phyloP scores from a whole-genome alignment of 768 basidiomycete genomes.

The Punctularia strigosozonata region DNA sequence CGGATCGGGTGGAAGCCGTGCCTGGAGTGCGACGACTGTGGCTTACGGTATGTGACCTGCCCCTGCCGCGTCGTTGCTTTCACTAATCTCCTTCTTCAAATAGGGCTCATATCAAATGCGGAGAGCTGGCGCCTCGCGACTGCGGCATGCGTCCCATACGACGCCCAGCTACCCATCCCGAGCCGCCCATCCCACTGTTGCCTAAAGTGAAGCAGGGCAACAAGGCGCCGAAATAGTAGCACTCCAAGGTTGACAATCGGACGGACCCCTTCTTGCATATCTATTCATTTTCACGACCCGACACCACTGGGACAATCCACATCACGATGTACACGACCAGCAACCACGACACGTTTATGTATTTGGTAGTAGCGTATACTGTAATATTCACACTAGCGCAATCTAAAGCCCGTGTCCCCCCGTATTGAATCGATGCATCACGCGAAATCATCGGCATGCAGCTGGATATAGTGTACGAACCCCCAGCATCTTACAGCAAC shows the following conservation, averaged over 20 bases:
- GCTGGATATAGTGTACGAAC: constrained; percentile 25
- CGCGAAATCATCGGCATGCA: constrained; percentile 24
- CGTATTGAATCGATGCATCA: no score
- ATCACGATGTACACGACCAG: no score
- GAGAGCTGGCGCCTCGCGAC: constrained; percentile 69
- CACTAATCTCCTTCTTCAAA: constrained; percentile 9
- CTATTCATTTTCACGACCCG: no score
- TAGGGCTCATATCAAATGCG: constrained; percentile 85
- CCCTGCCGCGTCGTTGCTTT: neutral
- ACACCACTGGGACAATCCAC: no score
- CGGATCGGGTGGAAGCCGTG: constrained; percentile 79
- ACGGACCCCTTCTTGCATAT: no score
- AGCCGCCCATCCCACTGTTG: neutral
- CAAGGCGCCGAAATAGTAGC: no score
- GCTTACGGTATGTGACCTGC: constrained; percentile 39
- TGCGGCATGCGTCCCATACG: constrained; percentile 48
- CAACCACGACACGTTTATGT: no score
- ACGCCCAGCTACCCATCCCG: constrained; percentile 12
- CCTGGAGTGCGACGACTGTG: constrained; percentile 84
- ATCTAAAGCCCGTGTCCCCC: no score
- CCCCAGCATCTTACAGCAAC: constrained; percentile 18
- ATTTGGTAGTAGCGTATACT: no score
- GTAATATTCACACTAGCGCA: no score
- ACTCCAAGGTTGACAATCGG: no score
- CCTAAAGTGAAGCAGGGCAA: constrained; percentile 1